Percentiles rank a stretch among this genome's conserved stretches.
phyloP scores from a whole-genome alignment of 352 stramenopile genomes.

The Pythium scleroteichum region DNA sequence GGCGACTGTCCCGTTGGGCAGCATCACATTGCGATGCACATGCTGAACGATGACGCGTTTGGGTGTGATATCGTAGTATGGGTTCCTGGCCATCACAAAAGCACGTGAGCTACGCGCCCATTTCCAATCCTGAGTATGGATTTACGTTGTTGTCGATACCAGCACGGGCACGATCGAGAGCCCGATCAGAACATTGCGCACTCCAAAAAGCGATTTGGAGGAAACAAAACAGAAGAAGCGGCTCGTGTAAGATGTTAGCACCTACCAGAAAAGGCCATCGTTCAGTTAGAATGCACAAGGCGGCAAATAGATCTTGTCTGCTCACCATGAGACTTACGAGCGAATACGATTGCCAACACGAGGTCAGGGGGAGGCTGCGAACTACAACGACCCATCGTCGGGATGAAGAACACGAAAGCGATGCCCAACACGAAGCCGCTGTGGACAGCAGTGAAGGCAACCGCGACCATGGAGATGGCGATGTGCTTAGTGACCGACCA shows the following conservation, averaged over 20 bases:
- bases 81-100: constrained; percentile 61
- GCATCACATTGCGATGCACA: constrained; percentile 52
- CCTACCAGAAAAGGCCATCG: neutral
- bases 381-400: constrained; percentile 63
- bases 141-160: constrained; percentile 55
- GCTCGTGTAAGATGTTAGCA: constrained; percentile 49
- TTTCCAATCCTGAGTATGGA: neutral
- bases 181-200: constrained; percentile 45
- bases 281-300: neutral
- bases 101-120: no score
- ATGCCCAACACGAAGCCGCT: constrained; percentile 56
- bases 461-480: constrained; percentile 43
- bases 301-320: no score
- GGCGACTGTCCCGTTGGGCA: constrained; percentile 43
- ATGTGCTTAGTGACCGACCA: constrained; percentile 50
- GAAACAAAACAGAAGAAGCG: constrained; percentile 77
- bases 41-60: constrained; percentile 75
- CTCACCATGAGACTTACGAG: constrained; percentile 49
- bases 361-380: constrained; percentile 59
- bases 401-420: constrained; percentile 77
- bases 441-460: constrained; percentile 63
- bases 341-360: constrained; percentile 50
- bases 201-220: constrained; percentile 35
- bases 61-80: constrained; percentile 67
- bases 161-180: constrained; percentile 37